These are phyloP conservation scores for Simmondsia chinensis DNA, from an alignment of 148 eudicot genomes.

Conservation along the genomic window DNA sequence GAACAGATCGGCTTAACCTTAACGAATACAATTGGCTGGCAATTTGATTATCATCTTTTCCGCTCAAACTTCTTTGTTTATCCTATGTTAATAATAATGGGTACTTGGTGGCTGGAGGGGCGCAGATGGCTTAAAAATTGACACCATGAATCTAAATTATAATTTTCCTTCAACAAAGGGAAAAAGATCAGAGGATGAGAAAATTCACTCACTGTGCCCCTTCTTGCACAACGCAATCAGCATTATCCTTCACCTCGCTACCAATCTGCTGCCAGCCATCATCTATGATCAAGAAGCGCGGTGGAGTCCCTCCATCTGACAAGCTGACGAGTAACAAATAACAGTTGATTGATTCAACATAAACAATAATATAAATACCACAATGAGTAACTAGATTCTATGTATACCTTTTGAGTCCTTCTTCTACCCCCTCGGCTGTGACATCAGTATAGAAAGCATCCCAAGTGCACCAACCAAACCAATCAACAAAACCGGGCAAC, in stretches of 20 bases:
- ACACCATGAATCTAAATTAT: too few relatives aligned
- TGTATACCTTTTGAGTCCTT: slow-evolving; percentile 69
- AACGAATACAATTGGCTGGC: too few relatives aligned
- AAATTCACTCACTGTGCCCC: slow-evolving; percentile 81
- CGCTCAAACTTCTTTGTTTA: too few relatives aligned
- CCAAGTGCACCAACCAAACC: slow-evolving; percentile 99
- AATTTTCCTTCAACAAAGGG: neutral
- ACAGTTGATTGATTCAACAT: neutral
- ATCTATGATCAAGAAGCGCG: slow-evolving; percentile 88
- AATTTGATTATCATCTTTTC: too few relatives aligned
- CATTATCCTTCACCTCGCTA: slow-evolving; percentile 31
- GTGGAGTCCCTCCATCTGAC: slow-evolving; percentile 74
- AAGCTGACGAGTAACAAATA: slow-evolving; percentile 36
- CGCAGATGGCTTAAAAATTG: too few relatives aligned
- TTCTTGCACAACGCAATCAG: slow-evolving; percentile 65
- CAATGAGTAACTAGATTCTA: neutral
- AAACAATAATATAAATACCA: neutral
- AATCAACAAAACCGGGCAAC: slow-evolving; percentile 83
- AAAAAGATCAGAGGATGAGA: neutral
- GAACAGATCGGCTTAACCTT: too few relatives aligned
- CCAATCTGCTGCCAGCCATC: slow-evolving; percentile 99
- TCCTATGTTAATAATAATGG: too few relatives aligned
- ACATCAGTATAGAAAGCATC: slow-evolving; percentile 99
- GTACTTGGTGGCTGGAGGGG: too few relatives aligned
- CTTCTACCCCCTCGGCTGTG: slow-evolving; percentile 91